Base-by-base conservation (phyloP, 306 rosid genomes). In the Prunus mira region DNA sequence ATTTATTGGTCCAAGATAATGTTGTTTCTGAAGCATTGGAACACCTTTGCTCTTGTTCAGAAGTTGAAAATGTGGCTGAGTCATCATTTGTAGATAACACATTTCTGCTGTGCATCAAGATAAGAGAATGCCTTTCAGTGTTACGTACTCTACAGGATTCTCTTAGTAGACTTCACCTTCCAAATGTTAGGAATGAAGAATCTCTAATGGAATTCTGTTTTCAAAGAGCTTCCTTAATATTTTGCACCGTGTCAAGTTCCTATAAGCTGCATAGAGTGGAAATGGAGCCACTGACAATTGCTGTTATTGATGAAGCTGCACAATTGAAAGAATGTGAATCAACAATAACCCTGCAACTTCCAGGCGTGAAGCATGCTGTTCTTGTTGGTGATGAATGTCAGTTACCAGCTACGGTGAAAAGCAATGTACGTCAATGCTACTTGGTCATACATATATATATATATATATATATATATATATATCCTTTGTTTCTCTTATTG, bases 241-340 rank as follows among this genome's bases (percentile, higher is more conserved):
- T 92, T 71, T 88, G 74, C 85, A 90, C 97, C 13, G 88, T 88
- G 6, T 92, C 96, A 27, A 90, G 87, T 69, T 90, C 97, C 15
- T 88, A 30, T 79, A 80, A 79, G 82, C 80, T 92, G 24, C 88
- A 86, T 65, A 75, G 80, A 14, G 80, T 84, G 73, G n/a, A 1
- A 41, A 88, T 87, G 78, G 14, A 74, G 20, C 91, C 96, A 7
- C 73, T 88, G 12, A 55, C 73, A 9, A 25, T 88, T 76, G 79
- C 90, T 66, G 89, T 90, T 25, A 86, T 92, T 75, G 97, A 92
- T 57, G 97, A 93, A 86, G 97, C 96, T 50, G 93, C 96, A 27
- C 96, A 90, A 27, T 38, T 93, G 67, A 90, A 79, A 71, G 97
- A 90, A 83, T 90, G 96, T n/a, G 97, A 93, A 72, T 93, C 96